These are phyloP conservation scores for Ormosia emarginata DNA, from an alignment of 306 rosid genomes.

Conservation along the genomic window DNA sequence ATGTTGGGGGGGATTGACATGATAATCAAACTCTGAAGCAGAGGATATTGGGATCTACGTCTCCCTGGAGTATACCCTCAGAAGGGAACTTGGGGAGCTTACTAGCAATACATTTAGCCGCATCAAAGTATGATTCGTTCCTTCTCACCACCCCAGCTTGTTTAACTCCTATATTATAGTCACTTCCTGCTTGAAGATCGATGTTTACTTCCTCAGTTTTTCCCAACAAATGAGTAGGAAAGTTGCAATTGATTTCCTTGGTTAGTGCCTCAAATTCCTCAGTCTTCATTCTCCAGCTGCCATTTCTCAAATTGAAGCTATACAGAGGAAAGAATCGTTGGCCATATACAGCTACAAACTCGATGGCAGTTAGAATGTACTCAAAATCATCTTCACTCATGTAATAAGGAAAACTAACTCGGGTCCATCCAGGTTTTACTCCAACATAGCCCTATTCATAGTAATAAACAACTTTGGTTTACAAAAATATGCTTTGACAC, in stretches of 20 bases:
- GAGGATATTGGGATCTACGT: slow-evolving; percentile 34
- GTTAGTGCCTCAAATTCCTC: slow-evolving; percentile 36
- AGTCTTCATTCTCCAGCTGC: slow-evolving; percentile 59
- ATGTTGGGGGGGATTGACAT: background rate
- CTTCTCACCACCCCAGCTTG: slow-evolving; percentile 13
- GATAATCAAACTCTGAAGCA: slow-evolving; percentile 48
- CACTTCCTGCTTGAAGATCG: background rate
- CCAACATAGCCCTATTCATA: slow-evolving; percentile 62
- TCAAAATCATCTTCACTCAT: slow-evolving; percentile 71
- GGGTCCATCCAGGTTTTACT: slow-evolving; percentile 85
- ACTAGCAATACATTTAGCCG: slow-evolving; percentile 46
- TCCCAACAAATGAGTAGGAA: background rate
- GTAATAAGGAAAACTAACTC: slow-evolving; percentile 86
- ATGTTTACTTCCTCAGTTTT: background rate
- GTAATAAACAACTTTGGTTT: background rate
- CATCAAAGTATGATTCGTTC: slow-evolving; percentile 35
- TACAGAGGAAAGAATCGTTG: slow-evolving; percentile 72
- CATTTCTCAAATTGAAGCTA: slow-evolving; percentile 50
- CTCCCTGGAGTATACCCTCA: slow-evolving; percentile 36
- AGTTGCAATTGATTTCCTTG: slow-evolving; percentile 26
- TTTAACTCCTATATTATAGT: background rate
- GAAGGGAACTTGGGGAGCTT: slow-evolving; percentile 62
- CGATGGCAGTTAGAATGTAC: slow-evolving; percentile 63
- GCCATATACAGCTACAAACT: slow-evolving; percentile 73
- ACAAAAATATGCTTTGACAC: background rate